These are phyloP conservation scores for Bryoerythrophyllum caledonicum DNA, from an alignment of 225 moss, liverwort and hornwort species.

Conservation along the genomic window DNA sequence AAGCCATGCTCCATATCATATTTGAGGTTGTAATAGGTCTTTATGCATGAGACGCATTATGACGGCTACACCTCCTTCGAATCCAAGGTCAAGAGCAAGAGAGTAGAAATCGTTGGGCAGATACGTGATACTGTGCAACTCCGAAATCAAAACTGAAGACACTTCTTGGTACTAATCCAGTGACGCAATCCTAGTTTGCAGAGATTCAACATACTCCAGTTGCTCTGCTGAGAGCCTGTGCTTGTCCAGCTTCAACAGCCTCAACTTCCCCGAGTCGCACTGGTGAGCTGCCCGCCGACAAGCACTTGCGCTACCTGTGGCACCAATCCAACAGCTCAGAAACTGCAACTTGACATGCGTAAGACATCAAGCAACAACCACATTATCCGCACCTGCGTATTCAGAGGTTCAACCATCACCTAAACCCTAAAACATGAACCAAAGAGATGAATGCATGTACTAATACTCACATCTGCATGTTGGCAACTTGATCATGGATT, in stretches of 20 bases:
- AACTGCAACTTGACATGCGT: neutral
- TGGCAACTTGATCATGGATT: too few species aligned
- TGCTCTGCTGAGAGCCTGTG: constrained; percentile 40
- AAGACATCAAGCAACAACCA: neutral
- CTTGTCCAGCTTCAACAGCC: constrained; percentile 51
- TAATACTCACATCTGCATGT: too few species aligned
- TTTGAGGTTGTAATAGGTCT: too few species aligned
- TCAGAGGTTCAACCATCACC: too few species aligned
- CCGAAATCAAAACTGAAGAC: neutral
- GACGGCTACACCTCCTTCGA: too few species aligned
- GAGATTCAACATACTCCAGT: constrained; percentile 43
- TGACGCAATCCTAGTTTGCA: constrained; percentile 40
- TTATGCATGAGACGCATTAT: too few species aligned
- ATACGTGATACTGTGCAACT: neutral
- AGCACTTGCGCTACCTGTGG: constrained; percentile 54
- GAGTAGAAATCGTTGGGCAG: too few species aligned
- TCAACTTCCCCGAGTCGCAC: constrained; percentile 63
- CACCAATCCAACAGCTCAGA: neutral
- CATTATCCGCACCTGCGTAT: neutral
- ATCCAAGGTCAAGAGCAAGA: too few species aligned
- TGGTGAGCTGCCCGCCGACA: constrained; percentile 52
- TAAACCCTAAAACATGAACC: too few species aligned
- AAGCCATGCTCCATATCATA: too few species aligned
- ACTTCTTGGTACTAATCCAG: constrained; percentile 42
- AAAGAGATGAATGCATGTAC: too few species aligned